These are phyloP conservation scores for Saccharomycopsis amapae DNA, from an alignment of 805 yeast genomes.

Conservation along the genomic window DNA sequence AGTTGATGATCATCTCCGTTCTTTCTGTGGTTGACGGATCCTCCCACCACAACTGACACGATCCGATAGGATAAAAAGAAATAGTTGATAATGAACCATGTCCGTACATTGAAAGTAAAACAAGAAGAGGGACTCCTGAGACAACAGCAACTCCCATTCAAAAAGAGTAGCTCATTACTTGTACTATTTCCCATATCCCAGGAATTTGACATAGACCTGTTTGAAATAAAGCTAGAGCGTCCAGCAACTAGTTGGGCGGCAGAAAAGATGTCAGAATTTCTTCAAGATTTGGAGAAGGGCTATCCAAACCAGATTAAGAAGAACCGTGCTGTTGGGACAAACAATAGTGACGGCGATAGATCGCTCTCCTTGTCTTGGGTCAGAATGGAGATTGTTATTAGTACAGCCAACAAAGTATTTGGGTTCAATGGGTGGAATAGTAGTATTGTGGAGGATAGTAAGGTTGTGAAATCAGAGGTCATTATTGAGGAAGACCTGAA, in stretches of 20 bases:
- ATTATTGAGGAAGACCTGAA: neutral
- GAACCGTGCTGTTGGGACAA: too few relatives aligned
- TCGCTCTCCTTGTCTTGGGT: neutral
- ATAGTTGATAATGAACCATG: too few relatives aligned
- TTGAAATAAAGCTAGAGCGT: neutral
- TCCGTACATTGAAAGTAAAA: too few relatives aligned
- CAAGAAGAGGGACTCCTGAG: too few relatives aligned
- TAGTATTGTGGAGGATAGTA: conserved; percentile 25
- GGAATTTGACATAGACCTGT: neutral
- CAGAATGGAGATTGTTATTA: conserved; percentile 24
- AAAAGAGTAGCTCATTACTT: too few relatives aligned
- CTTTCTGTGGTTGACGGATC: too few relatives aligned
- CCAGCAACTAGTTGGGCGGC: neutral
- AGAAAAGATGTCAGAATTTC: neutral
- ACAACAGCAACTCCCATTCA: too few relatives aligned
- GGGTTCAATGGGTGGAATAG: conserved; percentile 49
- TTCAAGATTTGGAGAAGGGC: neutral
- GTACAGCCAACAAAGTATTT: conserved; percentile 40
- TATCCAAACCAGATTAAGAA: neutral
- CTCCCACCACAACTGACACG: too few relatives aligned
- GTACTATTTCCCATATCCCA: too few relatives aligned
- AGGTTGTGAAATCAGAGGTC: conserved; percentile 2
- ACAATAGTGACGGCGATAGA: neutral
- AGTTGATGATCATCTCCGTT: too few relatives aligned
- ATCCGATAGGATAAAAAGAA: too few relatives aligned